Percentiles rank a stretch among this genome's conserved stretches.
Evolutionary conservation across 2,329 filamentous ascomycete genomes (phyloP).

Genomic region (Neofusicoccum cordaticola): DNA sequence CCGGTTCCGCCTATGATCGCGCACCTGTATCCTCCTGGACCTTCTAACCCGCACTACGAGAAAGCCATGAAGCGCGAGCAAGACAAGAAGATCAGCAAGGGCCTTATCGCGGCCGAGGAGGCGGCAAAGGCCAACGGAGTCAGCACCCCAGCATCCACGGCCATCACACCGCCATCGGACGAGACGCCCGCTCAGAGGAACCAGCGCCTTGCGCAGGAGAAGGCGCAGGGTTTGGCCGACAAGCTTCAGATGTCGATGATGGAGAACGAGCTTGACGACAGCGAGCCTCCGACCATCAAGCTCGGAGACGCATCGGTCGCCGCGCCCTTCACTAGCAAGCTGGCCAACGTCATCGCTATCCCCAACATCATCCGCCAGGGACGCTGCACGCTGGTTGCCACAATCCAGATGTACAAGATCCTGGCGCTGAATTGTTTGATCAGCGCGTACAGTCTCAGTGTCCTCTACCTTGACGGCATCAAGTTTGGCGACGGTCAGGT

Average conservation of each 20-base stretch:
- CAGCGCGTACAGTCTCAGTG: conserved; percentile 93
- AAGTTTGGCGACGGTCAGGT: conserved; percentile 99
- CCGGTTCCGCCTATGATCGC: conserved; percentile 90
- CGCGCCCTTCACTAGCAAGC: conserved; percentile 94
- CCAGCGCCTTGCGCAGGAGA: conserved; percentile 54
- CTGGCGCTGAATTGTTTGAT: conserved; percentile 96
- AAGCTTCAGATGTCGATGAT: conserved; percentile 84
- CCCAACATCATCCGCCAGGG: conserved; percentile 98
- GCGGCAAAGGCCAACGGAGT: conserved; percentile 22
- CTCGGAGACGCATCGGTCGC: conserved; percentile 95
- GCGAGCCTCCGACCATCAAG: conserved; percentile 93
- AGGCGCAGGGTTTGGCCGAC: conserved; percentile 76
- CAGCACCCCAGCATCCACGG: conserved; percentile 46
- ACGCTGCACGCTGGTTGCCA: conserved; percentile 93
- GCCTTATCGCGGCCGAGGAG: conserved; percentile 47
- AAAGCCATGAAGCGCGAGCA: conserved; percentile 88
- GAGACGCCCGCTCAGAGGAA: conserved; percentile 51
- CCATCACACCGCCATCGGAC: conserved; percentile 58
- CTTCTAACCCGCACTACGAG: conserved; percentile 87
- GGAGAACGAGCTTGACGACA: conserved; percentile 82
- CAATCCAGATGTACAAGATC: conserved; percentile 99
- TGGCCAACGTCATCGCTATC: conserved; percentile 93
- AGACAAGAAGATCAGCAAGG: conserved; percentile 67
- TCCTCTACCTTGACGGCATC: conserved; percentile 95
- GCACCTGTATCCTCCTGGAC: conserved; percentile 88